Evolutionary conservation across 805 yeast species (phyloP).

Genomic region (Candida oleophila): DNA sequence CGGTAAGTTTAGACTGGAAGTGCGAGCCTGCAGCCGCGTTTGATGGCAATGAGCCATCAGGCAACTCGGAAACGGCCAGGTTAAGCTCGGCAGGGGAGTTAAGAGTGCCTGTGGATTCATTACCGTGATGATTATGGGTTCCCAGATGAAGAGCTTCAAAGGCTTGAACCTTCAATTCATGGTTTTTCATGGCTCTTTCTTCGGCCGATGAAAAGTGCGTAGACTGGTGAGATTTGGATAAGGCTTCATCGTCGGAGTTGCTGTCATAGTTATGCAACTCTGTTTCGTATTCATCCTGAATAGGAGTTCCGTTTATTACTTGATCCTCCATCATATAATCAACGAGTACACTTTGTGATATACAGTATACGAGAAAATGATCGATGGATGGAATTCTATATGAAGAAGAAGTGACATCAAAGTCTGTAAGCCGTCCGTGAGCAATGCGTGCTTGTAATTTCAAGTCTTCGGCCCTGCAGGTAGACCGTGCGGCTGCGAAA

Average conservation of each 20-base stretch:
- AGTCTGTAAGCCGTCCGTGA: too few species aligned
- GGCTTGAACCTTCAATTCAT: constrained; percentile 65
- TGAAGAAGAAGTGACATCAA: too few species aligned
- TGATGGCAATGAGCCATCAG: background rate
- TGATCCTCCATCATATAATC: background rate
- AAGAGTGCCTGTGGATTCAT: constrained; percentile 22
- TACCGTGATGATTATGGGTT: background rate
- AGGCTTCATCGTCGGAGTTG: constrained; percentile 24
- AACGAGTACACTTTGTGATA: too few species aligned
- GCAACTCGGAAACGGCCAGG: background rate
- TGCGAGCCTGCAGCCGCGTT: background rate
- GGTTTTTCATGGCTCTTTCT: constrained; percentile 61
- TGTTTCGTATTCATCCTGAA: background rate
- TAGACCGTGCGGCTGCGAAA: background rate
- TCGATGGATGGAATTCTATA: too few species aligned
- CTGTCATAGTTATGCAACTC: constrained; percentile 3
- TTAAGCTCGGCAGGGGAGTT: constrained; percentile 16
- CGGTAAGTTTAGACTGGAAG: background rate
- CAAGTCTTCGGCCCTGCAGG: background rate
- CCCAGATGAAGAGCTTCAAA: constrained; percentile 43
- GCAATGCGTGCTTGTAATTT: background rate
- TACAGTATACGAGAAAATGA: too few species aligned
- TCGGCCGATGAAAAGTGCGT: constrained; percentile 67
- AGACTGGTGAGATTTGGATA: constrained; percentile 34
- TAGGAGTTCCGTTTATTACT: background rate